Percentiles rank a stretch among this genome's conserved stretches.
These are phyloP conservation scores for Fusarium mexicanum DNA, from an alignment of 2,329 filamentous ascomycete species.

Conservation along the genomic window DNA sequence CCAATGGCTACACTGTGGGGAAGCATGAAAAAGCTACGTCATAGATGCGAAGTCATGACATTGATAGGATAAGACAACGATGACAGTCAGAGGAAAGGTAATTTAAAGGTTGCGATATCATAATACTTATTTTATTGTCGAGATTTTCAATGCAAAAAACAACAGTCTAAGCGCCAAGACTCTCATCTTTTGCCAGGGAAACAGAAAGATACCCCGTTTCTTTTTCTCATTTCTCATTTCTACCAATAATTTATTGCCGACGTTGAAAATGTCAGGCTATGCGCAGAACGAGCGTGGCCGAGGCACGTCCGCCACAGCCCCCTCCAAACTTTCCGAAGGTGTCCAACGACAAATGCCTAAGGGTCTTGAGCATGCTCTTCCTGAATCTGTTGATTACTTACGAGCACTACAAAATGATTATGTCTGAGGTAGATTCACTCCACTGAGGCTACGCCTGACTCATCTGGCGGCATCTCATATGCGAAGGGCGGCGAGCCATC, in stretches of 20 bases:
- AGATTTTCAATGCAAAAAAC: not conserved
- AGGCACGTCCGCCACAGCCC: slow-evolving; percentile 32
- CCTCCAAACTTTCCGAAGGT: slow-evolving; percentile 27
- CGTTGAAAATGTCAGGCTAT: not conserved
- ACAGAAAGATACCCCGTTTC: not conserved
- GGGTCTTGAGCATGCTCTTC: slow-evolving; percentile 31
- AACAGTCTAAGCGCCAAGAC: not conserved
- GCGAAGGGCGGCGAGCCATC: slow-evolving; percentile 33
- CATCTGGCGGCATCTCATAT: slow-evolving; percentile 32
- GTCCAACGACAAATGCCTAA: slow-evolving; percentile 30
- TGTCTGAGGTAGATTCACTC: slow-evolving; percentile 34
- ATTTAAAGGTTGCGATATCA: not conserved
- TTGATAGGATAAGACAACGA: not conserved
- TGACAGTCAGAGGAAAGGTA: not conserved
- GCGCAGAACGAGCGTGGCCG: slow-evolving; percentile 23
- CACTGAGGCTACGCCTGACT: slow-evolving; percentile 20
- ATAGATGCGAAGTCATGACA: not conserved
- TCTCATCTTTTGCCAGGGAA: too few relatives aligned
- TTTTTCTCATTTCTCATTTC: too few relatives aligned
- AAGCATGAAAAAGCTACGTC: not conserved
- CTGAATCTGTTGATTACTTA: slow-evolving; percentile 25
- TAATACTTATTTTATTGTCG: not conserved
- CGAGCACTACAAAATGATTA: rapidly evolving
- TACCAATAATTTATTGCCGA: not conserved
- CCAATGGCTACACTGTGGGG: not conserved